Percentiles rank a stretch among this genome's conserved stretches.
Evolutionary conservation across 108 stramenopile species (phyloP).

Genomic region (Hondaea fermentalgiana): DNA sequence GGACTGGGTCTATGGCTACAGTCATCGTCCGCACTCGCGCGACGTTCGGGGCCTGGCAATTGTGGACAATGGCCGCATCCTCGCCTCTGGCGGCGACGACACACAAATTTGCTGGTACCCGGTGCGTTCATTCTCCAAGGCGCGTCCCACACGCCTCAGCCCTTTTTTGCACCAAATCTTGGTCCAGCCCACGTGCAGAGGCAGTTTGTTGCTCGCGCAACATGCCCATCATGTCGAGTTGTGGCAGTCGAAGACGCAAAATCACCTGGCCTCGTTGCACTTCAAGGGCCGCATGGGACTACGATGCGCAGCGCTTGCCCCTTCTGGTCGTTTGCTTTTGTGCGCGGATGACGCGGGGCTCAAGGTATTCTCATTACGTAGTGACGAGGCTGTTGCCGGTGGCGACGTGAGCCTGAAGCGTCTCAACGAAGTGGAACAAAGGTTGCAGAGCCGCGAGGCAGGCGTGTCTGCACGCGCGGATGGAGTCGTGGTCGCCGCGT

Average conservation of each 20-base stretch:
- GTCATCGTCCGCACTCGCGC: constrained; percentile 12
- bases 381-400: not conserved
- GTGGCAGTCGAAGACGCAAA: not conserved
- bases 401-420: not conserved
- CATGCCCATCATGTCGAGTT: not conserved
- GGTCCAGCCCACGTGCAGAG: not conserved
- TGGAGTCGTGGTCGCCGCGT: not conserved
- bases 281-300: not conserved
- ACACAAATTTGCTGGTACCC: constrained; percentile 6
- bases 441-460: not conserved
- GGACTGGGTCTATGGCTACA: not conserved
- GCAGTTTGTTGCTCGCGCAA: not conserved
- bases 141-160: not conserved
- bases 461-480: not conserved
- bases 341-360: not conserved
- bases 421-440: not conserved
- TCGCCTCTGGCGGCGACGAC: not conserved
- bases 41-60: not conserved
- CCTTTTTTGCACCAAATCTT: not conserved
- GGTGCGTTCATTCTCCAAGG: not conserved
- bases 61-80: not conserved
- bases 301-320: not conserved
- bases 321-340: not conserved
- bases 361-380: not conserved
- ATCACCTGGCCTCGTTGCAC: not conserved